Base-by-base conservation (phyloP, 1,139 yeast genomes). In the Debaryomyces subglobosus region DNA sequence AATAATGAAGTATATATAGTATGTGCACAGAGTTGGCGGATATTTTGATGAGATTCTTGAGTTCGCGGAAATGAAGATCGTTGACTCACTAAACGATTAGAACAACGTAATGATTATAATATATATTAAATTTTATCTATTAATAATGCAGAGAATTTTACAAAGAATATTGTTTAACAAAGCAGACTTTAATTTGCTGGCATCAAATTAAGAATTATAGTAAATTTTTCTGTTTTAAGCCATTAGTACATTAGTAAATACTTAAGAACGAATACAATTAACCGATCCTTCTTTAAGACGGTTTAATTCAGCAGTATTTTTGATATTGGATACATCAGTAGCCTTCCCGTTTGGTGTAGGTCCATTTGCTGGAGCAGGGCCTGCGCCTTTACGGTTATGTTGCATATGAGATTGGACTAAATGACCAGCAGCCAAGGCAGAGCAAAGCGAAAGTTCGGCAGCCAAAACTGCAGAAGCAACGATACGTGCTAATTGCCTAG, bases 341-440 rank as follows among this genome's bases (percentile, higher is more conserved):
- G 53, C 46, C n/a, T 54, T 40, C 24, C 63, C 53, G 18, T 61
- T 53, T 16, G 61, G 68, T 55, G 27, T 24, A 20, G 12, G 15
- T 9, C 38, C 23, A 20, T 35, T 35, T 5, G 77, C 58, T 9
- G 30, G 30, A 27, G 24, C 8, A 5, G 68, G 52, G 18, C 69
- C 56, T 6, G 81, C 77, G 18, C 82, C 80, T 50, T 82, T 78
- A 69, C 98, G 86, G 76, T 95, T 95, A 66, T 88, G 97, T 52
- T 85, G 86, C 99, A 95, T 95, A 70, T 95, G 99, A 55, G 96
- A 88, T 75, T 91, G 96, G 42, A 95, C 99, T 60, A 95, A 81
- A 71, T 95, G 99, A 46, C 99, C 99, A 38, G 98, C 98, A 5
- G 99, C 98, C 59, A 94, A 81, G 1, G 99, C 98, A 44, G 97